Conservation (phyloP, 495 filamentous ascomycete species). For the Penicillium goetzii region DNA sequence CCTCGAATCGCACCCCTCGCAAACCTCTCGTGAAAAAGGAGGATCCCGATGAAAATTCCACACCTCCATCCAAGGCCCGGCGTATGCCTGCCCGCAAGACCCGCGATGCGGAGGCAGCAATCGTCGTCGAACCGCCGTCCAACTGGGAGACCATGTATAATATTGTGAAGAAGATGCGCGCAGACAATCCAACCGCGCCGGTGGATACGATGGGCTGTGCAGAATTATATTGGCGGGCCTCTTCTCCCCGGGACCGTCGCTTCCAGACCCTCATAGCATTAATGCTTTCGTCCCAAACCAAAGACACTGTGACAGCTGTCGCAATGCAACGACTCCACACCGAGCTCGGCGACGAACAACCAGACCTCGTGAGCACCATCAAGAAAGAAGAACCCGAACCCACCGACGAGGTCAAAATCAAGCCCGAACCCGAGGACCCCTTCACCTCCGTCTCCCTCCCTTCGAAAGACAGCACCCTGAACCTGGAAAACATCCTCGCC, state of each 20-base stretch:
- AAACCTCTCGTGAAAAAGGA: slow-evolving; percentile 30
- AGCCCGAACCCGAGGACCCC: slow-evolving; percentile 26
- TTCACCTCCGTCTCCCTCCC: slow-evolving; percentile 29
- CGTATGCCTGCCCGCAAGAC: slow-evolving; percentile 69
- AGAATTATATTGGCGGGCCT: slow-evolving; percentile 57
- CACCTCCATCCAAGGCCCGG: slow-evolving; percentile 41
- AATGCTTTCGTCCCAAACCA: slow-evolving; percentile 97
- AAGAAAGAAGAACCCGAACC: slow-evolving; percentile 1
- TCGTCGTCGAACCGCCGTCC: slow-evolving; percentile 66
- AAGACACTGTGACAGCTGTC: slow-evolving; percentile 88
- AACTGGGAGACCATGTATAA: slow-evolving; percentile 87
- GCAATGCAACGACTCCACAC: slow-evolving; percentile 81
- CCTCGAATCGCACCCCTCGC: slow-evolving; percentile 25
- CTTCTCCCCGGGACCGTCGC: slow-evolving; percentile 62
- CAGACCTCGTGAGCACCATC: neutral
- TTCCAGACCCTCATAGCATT: slow-evolving; percentile 91
- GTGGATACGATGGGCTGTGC: slow-evolving; percentile 99
- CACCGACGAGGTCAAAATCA: slow-evolving; percentile 8
- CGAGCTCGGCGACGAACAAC: slow-evolving; percentile 56
- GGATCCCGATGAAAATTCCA: slow-evolving; percentile 33
- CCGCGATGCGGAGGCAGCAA: slow-evolving; percentile 56
- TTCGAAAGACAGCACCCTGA: slow-evolving; percentile 62
- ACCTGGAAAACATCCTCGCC: slow-evolving; percentile 76
- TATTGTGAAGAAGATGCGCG: slow-evolving; percentile 77
- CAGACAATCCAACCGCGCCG: slow-evolving; percentile 70